Evolutionary conservation across 1,284 basidiomycete genomes (phyloP).

Genomic region (Bondarzewia mesenterica): DNA sequence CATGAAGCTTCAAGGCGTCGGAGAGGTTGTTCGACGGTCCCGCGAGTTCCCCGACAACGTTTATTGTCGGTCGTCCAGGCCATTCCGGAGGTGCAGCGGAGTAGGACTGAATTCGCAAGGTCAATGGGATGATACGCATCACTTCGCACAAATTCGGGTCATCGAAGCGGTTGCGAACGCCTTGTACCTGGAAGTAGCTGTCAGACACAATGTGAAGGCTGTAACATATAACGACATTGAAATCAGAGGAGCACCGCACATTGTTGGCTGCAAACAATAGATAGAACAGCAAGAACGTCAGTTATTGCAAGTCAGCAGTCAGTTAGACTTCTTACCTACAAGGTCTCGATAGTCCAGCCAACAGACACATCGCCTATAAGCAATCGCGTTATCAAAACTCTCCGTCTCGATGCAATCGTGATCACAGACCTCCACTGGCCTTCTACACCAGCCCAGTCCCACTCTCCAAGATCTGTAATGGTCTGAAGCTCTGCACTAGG

Average conservation of each 20-base stretch:
- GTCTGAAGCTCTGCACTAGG: slow-evolving; percentile 7
- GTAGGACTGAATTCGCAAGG: slow-evolving; percentile 36
- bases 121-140: slow-evolving; percentile 45
- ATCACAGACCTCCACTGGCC: slow-evolving; percentile 43
- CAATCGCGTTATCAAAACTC: background rate
- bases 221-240: background rate
- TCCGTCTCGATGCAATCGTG: background rate
- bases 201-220: background rate
- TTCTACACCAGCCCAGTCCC: slow-evolving; percentile 52
- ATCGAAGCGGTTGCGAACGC: slow-evolving; percentile 20
- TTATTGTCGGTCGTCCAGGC: slow-evolving; percentile 38
- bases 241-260: slow-evolving; percentile 17
- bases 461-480: slow-evolving; percentile 28
- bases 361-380: slow-evolving; percentile 40
- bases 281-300: background rate
- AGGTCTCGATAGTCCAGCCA: slow-evolving; percentile 53
- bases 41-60: slow-evolving; percentile 36
- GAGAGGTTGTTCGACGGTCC: slow-evolving; percentile 22
- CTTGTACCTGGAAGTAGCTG: slow-evolving; percentile 8
- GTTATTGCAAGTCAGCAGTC: background rate
- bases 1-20: slow-evolving; percentile 26
- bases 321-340: slow-evolving; percentile 28
- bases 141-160: slow-evolving; percentile 34
- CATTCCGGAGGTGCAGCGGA: slow-evolving; percentile 26
- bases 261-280: slow-evolving; percentile 35